Conservation (phyloP, 2,329 filamentous ascomycete species). For the Scleromitrula shiraiana region DNA sequence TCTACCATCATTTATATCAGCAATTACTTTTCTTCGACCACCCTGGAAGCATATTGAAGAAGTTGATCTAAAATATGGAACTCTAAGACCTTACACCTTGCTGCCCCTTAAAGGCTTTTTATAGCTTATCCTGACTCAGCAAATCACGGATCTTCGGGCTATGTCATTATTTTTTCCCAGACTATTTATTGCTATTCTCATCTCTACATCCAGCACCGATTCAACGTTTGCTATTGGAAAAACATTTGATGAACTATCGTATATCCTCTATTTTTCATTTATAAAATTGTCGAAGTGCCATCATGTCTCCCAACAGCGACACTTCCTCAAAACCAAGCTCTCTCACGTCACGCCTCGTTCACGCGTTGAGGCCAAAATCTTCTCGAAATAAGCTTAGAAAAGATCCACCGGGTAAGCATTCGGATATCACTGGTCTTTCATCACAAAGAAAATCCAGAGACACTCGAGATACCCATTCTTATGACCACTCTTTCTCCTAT, state of each 20-base stretch:
- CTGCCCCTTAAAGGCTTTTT: too few relatives aligned
- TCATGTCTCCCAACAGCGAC: neutral
- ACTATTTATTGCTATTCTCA: neutral
- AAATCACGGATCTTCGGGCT: too few relatives aligned
- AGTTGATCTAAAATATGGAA: too few relatives aligned
- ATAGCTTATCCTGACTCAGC: too few relatives aligned
- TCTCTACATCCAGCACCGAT: neutral
- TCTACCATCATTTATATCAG: too few relatives aligned
- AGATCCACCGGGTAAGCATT: neutral
- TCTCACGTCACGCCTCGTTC: conserved; percentile 3
- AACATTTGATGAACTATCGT: too few relatives aligned
- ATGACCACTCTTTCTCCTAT: neutral
- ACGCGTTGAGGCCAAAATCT: conserved; percentile 5
- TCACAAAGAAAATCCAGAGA: neutral
- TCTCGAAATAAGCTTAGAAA: conserved; percentile 8
- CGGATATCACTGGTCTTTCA: neutral
- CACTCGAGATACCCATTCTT: neutral
- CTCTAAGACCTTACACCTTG: too few relatives aligned
- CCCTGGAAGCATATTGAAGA: too few relatives aligned
- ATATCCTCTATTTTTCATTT: too few relatives aligned
- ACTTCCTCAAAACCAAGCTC: neutral
- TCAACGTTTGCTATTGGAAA: too few relatives aligned
- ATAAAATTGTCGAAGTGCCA: neutral
- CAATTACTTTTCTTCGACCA: too few relatives aligned
- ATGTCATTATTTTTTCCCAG: too few relatives aligned